Percentiles rank a stretch among this genome's conserved stretches.
Conservation (phyloP, 1,139 yeast genomes). For the Debaryomyces psychrophilus region DNA sequence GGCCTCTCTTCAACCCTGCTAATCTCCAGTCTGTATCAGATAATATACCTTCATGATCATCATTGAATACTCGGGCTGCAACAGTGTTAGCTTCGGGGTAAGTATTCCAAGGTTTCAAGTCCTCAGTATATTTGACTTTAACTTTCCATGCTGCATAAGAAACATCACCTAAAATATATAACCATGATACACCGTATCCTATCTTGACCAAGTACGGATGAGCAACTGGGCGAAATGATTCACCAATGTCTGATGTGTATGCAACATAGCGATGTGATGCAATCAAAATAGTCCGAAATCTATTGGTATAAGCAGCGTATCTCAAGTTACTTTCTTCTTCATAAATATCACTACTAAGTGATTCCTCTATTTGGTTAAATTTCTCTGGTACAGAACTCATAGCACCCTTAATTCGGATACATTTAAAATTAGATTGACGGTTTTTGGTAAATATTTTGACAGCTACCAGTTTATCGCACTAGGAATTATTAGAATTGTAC, state of each 20-base stretch:
- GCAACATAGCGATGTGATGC: conserved; percentile 89
- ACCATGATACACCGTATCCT: conserved; percentile 80
- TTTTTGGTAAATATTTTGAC: neutral
- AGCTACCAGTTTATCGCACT: conserved; percentile 2
- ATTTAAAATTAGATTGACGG: neutral
- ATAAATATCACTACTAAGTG: conserved; percentile 13
- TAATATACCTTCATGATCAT: conserved; percentile 26
- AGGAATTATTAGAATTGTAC: neutral
- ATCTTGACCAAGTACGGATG: conserved; percentile 64
- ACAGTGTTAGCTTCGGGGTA: conserved; percentile 47
- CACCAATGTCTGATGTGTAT: conserved; percentile 86
- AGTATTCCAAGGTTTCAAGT: conserved; percentile 70
- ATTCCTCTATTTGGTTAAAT: conserved; percentile 12
- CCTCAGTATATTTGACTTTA: conserved; percentile 60
- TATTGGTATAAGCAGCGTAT: conserved; percentile 81
- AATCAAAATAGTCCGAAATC: conserved; percentile 66
- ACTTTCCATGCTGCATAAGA: conserved; percentile 77
- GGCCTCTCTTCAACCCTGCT: conserved; percentile 67
- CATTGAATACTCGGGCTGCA: conserved; percentile 39
- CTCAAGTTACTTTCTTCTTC: conserved; percentile 55
- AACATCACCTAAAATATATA: conserved; percentile 78
- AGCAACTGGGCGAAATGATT: conserved; percentile 85
- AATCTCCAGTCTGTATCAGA: conserved; percentile 66
- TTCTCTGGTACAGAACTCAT: conserved; percentile 8
- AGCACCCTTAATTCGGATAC: neutral